Percentiles rank a stretch among this genome's conserved stretches.
These are phyloP conservation scores for Zygosaccharomyces gambellarensis DNA, from an alignment of 805 yeast species.

Conservation along the genomic window DNA sequence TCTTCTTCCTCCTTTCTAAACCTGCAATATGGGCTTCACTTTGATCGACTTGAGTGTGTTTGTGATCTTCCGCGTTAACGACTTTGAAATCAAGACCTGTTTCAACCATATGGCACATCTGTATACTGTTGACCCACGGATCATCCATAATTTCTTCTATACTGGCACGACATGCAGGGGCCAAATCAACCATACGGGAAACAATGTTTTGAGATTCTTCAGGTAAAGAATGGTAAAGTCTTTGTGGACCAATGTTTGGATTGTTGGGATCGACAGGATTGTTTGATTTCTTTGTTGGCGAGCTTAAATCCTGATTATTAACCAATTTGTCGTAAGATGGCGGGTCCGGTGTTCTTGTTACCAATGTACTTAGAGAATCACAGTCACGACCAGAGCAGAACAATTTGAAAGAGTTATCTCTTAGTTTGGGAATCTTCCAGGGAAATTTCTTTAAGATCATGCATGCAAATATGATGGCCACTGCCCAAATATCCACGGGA, in stretches of 20 bases:
- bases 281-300: slow-evolving; percentile 19
- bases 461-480: slow-evolving; percentile 86
- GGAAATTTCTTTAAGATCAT: slow-evolving; percentile 90
- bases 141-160: slow-evolving; percentile 75
- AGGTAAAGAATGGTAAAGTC: slow-evolving; percentile 66
- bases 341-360: slow-evolving; percentile 52
- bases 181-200: slow-evolving; percentile 72
- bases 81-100: slow-evolving; percentile 39
- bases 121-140: slow-evolving; percentile 58
- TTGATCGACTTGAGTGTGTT: slow-evolving; percentile 85
- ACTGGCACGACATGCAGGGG: slow-evolving; percentile 81
- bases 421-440: slow-evolving; percentile 84
- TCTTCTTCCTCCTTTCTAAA: slow-evolving; percentile 73
- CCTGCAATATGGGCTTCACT: slow-evolving; percentile 94
- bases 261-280: slow-evolving; percentile 48
- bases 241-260: slow-evolving; percentile 64
- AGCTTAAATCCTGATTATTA: slow-evolving; percentile 5
- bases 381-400: slow-evolving; percentile 73
- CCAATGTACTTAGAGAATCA: slow-evolving; percentile 57
- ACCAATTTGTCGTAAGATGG: slow-evolving; percentile 32
- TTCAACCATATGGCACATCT: slow-evolving; percentile 60
- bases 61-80: slow-evolving; percentile 53
- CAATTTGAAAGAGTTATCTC: slow-evolving; percentile 77
- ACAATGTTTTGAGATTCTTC: slow-evolving; percentile 62
- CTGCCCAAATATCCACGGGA: slow-evolving; percentile 92